Evolutionary conservation across 2,329 filamentous ascomycete genomes (phyloP), one percentile per base, ranked within the genome.

Genomic region (Dactylella cylindrospora): DNA sequence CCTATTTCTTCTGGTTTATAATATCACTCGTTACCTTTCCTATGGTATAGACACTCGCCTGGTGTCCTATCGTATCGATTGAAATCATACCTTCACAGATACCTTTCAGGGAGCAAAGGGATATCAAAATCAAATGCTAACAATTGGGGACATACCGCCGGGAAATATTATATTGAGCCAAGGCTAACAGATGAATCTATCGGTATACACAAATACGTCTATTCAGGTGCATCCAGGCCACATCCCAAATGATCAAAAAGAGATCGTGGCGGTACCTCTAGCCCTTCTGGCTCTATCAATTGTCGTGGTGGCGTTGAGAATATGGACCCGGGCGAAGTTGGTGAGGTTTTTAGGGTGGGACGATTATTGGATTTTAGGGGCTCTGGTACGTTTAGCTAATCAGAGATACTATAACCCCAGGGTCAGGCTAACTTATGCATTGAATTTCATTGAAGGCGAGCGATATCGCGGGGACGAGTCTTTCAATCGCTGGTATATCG

Each of bases 171-270:
- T n/a, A 23, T 6, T 12, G 10, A 5, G 5, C 35, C 3, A 17
- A 17, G 35, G 49, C 57, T 62, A 54, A 62, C 44, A 61, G 47
- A 32, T 8, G n/a, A 28, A 31, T 13, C 29, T 38, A 15, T 33
- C 43, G 57, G 40, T 22, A 28, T 19, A 38, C 12, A 35, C n/a
- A n/a, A n/a, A n/a, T 46, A 19, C 20, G 10, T 22, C 33, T 23
- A 40, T 62, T 31, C 57, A 62, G 57, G 57, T 62, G 36, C 57
- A 62, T 50, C 57, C 57, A 50, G 57, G 57, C 19, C 57, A 54
- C 23, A 49, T 62, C 31, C 17, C 49, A 25, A 54, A 62, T 50
- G 49, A 54, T 15, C 53, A 54, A 23, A 62, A 62, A 32, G 49
- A 41, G 17, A 62, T 62, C 31, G 39, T 62, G 49, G 50, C 49